These are phyloP conservation scores for Daldinia vernicosa DNA, from an alignment of 495 filamentous ascomycete species.

Conservation along the genomic window DNA sequence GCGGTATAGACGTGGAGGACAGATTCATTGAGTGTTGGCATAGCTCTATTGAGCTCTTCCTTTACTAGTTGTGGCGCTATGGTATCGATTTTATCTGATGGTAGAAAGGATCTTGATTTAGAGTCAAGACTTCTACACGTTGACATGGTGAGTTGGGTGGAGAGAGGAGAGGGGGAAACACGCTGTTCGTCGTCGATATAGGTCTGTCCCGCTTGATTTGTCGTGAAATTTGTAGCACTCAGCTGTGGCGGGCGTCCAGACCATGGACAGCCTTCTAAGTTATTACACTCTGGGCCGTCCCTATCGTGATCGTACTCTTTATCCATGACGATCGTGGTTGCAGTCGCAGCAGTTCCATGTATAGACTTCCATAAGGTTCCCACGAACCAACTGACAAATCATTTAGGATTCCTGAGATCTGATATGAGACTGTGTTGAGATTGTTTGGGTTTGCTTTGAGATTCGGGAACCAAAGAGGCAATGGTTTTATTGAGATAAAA, in stretches of 20 bases:
- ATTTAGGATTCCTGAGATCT: background rate
- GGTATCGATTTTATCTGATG: slow-evolving; percentile 12
- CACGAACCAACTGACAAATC: background rate
- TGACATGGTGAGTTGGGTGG: slow-evolving; percentile 12
- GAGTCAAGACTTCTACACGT: slow-evolving; percentile 14
- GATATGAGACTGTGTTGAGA: background rate
- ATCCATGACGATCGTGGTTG: slow-evolving; percentile 4
- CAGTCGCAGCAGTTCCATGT: background rate
- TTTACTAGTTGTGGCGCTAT: slow-evolving; percentile 20
- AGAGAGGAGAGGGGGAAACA: background rate
- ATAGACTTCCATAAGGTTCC: background rate
- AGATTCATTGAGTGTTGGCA: slow-evolving; percentile 14
- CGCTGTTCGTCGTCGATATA: background rate
- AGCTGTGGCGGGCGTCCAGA: background rate
- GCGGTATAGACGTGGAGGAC: slow-evolving; percentile 19
- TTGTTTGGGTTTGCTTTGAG: background rate
- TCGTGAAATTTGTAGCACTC: slow-evolving; percentile 1
- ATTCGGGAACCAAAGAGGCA: background rate
- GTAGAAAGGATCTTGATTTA: slow-evolving; percentile 21
- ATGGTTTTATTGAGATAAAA: background rate
- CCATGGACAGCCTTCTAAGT: background rate
- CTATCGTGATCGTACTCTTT: background rate
- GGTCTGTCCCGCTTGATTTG: slow-evolving; percentile 12
- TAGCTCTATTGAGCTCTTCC: slow-evolving; percentile 20
- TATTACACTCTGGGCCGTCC: background rate